phyloP scores from a whole-genome alignment of 345 rosid species.

The Dimocarpus longan region DNA sequence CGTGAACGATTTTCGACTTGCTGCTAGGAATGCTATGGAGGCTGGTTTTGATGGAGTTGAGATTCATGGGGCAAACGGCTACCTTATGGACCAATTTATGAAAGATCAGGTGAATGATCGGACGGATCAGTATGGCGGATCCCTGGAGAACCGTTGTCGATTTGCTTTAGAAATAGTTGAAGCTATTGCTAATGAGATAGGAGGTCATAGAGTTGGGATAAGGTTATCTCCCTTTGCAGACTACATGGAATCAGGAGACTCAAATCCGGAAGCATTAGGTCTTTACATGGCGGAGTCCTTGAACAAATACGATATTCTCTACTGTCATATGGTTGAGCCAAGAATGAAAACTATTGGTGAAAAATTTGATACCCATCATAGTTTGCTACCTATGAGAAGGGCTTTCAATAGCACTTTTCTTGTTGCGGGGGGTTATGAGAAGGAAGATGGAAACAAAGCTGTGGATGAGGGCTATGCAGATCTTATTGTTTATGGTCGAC shows the following conservation, averaged over 20 bases:
- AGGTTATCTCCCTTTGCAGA: constrained; percentile 63
- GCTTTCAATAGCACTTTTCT: constrained; percentile 68
- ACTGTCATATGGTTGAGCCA: constrained; percentile 73
- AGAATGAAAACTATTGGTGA: constrained; percentile 48
- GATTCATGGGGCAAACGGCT: constrained; percentile 78
- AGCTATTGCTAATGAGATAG: constrained; percentile 62
- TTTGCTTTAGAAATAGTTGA: constrained; percentile 62
- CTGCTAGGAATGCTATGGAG: constrained; percentile 79
- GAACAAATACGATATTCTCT: constrained; percentile 52
- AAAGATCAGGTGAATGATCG: constrained; percentile 74
- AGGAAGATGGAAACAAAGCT: constrained; percentile 50
- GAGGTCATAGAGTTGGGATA: constrained; percentile 63
- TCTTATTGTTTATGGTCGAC: constrained; percentile 38
- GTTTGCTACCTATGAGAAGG: constrained; percentile 58
- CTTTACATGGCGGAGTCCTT: constrained; percentile 58
- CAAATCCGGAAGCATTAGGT: constrained; percentile 66
- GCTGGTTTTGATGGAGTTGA: constrained; percentile 89
- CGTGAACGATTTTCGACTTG: constrained; percentile 63
- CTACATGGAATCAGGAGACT: constrained; percentile 55
- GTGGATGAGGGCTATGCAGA: constrained; percentile 35
- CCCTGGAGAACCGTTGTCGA: constrained; percentile 64
- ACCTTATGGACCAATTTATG: constrained; percentile 68
- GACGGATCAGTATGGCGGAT: constrained; percentile 70
- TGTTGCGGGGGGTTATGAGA: constrained; percentile 57
- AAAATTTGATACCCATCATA: constrained; percentile 25